Percentiles rank a stretch among this genome's conserved stretches.
Evolutionary conservation across 495 filamentous ascomycete genomes (phyloP).

Genomic region (Neurospora terricola): DNA sequence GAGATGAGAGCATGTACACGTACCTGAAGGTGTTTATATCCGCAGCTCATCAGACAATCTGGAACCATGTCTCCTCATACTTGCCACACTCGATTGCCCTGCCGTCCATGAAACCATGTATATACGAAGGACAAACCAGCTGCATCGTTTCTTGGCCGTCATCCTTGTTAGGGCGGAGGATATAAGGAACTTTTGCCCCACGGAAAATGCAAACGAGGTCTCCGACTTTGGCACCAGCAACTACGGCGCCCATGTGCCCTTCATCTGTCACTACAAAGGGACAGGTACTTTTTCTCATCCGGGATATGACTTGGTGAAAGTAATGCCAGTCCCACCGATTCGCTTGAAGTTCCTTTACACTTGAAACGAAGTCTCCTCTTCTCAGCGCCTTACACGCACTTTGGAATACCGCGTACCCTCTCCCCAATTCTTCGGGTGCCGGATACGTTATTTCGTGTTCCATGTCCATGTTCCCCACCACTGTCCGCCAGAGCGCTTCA

Average conservation of each 20-base stretch:
- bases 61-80: not conserved
- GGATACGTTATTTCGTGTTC: not conserved
- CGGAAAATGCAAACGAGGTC: not conserved
- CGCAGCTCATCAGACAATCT: not conserved
- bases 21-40: not conserved
- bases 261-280: not conserved
- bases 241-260: not conserved
- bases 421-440: not conserved
- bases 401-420: not conserved
- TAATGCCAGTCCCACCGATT: rapidly evolving
- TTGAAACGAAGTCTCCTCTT: not conserved
- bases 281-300: not conserved
- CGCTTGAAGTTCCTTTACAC: too few relatives aligned
- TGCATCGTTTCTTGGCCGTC: not conserved
- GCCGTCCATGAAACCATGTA: not conserved
- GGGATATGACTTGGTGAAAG: rapidly evolving
- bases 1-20: not conserved
- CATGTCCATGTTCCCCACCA: not conserved
- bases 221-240: not conserved
- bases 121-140: not conserved
- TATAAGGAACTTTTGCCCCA: not conserved
- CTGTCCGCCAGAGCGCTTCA: not conserved
- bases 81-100: not conserved
- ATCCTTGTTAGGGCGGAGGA: not conserved
- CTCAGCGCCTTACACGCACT: not conserved